Conservation (phyloP, 177 flowering plant genomes). For the Telopea speciosissima region DNA sequence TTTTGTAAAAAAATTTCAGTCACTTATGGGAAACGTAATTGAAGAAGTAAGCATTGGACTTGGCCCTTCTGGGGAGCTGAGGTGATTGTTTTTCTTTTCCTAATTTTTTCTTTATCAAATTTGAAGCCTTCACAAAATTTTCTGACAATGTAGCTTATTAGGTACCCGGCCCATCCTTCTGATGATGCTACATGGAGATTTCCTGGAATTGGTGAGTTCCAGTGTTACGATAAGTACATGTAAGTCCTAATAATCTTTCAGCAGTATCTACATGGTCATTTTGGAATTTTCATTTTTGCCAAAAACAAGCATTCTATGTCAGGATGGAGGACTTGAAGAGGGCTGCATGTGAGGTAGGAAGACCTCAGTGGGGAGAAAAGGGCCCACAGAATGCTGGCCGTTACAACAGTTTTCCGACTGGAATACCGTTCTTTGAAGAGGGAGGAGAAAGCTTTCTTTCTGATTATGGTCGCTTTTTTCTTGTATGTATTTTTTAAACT, state of each 20-base stretch:
- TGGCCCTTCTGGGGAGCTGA: slow-evolving; percentile 57
- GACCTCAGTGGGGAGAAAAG: slow-evolving; percentile 52
- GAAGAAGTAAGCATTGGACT: slow-evolving; percentile 55
- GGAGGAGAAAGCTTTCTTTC: slow-evolving; percentile 44
- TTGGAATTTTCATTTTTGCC: neutral
- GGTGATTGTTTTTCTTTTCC: slow-evolving; percentile 25
- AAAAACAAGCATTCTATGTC: slow-evolving; percentile 6
- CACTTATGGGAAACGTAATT: slow-evolving; percentile 40
- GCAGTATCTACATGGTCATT: neutral
- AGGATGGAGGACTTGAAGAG: slow-evolving; percentile 46
- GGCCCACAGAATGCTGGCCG: slow-evolving; percentile 50
- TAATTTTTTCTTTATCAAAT: neutral
- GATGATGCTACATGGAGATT: slow-evolving; percentile 47
- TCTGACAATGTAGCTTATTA: slow-evolving; percentile 24
- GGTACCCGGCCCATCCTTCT: slow-evolving; percentile 54
- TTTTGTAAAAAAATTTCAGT: slow-evolving; percentile 38
- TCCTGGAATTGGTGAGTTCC: slow-evolving; percentile 64
- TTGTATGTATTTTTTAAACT: slow-evolving; percentile 24
- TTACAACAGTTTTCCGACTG: slow-evolving; percentile 45
- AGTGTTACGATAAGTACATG: slow-evolving; percentile 64
- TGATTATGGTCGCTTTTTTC: slow-evolving; percentile 54
- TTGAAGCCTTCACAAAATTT: slow-evolving; percentile 3
- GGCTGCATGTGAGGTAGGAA: slow-evolving; percentile 43
- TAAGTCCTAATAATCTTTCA: slow-evolving; percentile 18
- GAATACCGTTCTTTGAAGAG: slow-evolving; percentile 44